Conservation (phyloP, 1,139 yeast species). For the Hanseniaspora sp. region DNA sequence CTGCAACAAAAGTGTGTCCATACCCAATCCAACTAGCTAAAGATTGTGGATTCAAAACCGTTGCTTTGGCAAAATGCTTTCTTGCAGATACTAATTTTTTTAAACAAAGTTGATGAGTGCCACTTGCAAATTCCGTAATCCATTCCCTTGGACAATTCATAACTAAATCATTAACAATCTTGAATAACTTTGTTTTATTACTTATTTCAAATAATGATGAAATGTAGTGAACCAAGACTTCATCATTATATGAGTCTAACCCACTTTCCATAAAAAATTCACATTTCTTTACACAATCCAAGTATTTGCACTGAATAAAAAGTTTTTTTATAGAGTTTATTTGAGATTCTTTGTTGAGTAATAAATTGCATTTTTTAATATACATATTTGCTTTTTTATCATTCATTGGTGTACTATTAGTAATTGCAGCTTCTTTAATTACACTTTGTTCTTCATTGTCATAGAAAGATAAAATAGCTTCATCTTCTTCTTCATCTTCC, state of each 20-base stretch:
- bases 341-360: conserved; percentile 53
- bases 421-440: not conserved
- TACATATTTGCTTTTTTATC: not conserved
- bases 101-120: conserved; percentile 72
- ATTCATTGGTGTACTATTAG: not conserved
- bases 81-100: conserved; percentile 73
- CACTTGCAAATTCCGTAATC: conserved; percentile 87
- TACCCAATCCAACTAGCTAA: conserved; percentile 98
- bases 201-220: conserved; percentile 81
- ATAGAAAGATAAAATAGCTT: conserved; percentile 3
- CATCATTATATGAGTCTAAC: conserved; percentile 56
- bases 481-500: conserved; percentile 1
- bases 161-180: conserved; percentile 75
- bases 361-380: not conserved
- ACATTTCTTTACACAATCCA: conserved; percentile 64
- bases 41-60: conserved; percentile 76
- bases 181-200: conserved; percentile 67
- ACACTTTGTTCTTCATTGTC: not conserved
- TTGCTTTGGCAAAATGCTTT: conserved; percentile 77
- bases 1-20: conserved; percentile 95
- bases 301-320: conserved; percentile 70
- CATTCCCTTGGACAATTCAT: conserved; percentile 75
- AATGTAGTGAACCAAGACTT: conserved; percentile 67
- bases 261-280: conserved; percentile 44
- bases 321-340: conserved; percentile 60